Evolutionary conservation across 2,329 filamentous ascomycete genomes (phyloP).

Genomic region (Phyllosticta paracitricarpa): DNA sequence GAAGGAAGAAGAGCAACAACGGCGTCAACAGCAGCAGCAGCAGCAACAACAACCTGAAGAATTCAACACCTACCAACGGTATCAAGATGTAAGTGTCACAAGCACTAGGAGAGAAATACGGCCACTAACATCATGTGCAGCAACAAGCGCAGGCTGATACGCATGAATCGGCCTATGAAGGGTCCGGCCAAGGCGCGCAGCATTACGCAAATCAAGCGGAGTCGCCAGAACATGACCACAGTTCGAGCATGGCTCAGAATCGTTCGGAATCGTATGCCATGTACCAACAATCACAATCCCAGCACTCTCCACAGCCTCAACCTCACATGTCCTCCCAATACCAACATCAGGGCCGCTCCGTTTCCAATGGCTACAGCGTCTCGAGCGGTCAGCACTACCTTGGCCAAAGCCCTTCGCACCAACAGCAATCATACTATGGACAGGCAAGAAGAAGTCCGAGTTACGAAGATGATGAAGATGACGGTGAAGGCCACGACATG

Average conservation of each 20-base stretch:
- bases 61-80: slow-evolving; percentile 29
- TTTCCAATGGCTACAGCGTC: slow-evolving; percentile 25
- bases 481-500: slow-evolving; percentile 28
- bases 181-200: slow-evolving; percentile 16
- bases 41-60: slow-evolving; percentile 27
- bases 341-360: slow-evolving; percentile 19
- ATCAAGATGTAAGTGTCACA: slow-evolving; percentile 21
- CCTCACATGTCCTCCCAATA: slow-evolving; percentile 12
- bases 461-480: slow-evolving; percentile 17
- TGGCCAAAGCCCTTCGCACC: slow-evolving; percentile 15
- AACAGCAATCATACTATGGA: slow-evolving; percentile 17
- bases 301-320: background rate
- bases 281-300: background rate
- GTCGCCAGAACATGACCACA: background rate
- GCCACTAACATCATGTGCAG: slow-evolving; percentile 5
- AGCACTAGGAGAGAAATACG: background rate
- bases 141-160: slow-evolving; percentile 17
- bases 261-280: slow-evolving; percentile 12
- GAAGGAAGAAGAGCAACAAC: slow-evolving; percentile 21
- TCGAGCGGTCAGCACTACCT: slow-evolving; percentile 27
- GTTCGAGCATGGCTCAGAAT: slow-evolving; percentile 7
- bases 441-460: slow-evolving; percentile 16
- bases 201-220: slow-evolving; percentile 3
- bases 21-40: slow-evolving; percentile 24
- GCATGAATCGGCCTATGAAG: slow-evolving; percentile 14